Percentiles rank a stretch among this genome's conserved stretches.
Evolutionary conservation across 2,329 filamentous ascomycete species (phyloP).

Genomic region (Fusarium incarnatum): DNA sequence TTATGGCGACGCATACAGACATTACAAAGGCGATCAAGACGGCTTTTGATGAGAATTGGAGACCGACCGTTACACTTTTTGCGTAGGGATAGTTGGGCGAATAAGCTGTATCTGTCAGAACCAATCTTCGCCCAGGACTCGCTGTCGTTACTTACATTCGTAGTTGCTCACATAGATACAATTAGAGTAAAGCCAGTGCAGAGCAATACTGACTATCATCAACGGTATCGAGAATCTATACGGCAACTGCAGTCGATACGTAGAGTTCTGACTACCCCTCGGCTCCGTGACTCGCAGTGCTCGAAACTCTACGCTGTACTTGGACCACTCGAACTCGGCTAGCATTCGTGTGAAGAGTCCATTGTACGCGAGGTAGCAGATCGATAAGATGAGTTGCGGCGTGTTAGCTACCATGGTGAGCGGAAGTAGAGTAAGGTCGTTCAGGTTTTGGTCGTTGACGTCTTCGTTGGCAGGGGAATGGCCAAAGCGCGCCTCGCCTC

Average conservation of each 20-base stretch:
- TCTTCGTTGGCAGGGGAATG: slow-evolving; percentile 17
- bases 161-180: slow-evolving; percentile 39
- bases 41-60: slow-evolving; percentile 29
- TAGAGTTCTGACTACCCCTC: slow-evolving; percentile 27
- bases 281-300: slow-evolving; percentile 33
- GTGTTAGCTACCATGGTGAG: slow-evolving; percentile 30
- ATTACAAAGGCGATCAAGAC: slow-evolving; percentile 8
- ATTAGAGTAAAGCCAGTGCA: slow-evolving; percentile 43
- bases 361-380: slow-evolving; percentile 33
- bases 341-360: slow-evolving; percentile 36
- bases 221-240: slow-evolving; percentile 39
- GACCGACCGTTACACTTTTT: background rate
- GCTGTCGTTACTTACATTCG: slow-evolving; percentile 1
- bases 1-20: slow-evolving; percentile 11
- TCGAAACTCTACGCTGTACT: slow-evolving; percentile 21
- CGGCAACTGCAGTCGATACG: slow-evolving; percentile 40
- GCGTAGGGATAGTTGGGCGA: background rate
- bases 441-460: accelerated
- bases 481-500: background rate
- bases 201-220: slow-evolving; percentile 13
- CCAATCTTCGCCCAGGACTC: background rate
- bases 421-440: background rate
- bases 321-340: slow-evolving; percentile 35
- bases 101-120: slow-evolving; percentile 10
- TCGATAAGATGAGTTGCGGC: slow-evolving; percentile 27